Evolutionary conservation across 1,284 basidiomycete genomes (phyloP), one percentile per base, ranked within the genome.

Genomic region (Sporisorium iseilematis-ciliati): DNA sequence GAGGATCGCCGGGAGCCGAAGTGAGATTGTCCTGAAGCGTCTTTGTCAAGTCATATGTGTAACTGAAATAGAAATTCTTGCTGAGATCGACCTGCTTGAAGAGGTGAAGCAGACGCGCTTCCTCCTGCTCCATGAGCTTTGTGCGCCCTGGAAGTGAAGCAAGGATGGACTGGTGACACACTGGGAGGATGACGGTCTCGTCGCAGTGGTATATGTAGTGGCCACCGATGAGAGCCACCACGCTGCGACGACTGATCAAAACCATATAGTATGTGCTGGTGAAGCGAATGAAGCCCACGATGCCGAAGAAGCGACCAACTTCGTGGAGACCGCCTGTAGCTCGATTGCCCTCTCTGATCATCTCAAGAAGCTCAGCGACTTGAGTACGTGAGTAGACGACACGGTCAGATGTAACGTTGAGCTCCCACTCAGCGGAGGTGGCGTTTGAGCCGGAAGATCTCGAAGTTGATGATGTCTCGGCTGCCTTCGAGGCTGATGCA

Each of bases 21-120:
- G 93, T 93, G n/a, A 98, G 89, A 81, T 99, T 98, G 75, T 91
- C 90, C 86, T 99, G 97, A 0, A 99, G 88, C 0, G 94, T 95
- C 45, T 94, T 95, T 1, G 97, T 97, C 31, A 99, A 87, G 85
- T 99, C 97, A 86, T 99, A 99, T 0, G 96, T 95, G 56, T 78
- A 96, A 93, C 93, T 95, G 86, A 99, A 99, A 87, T 99, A 99
- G 85, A 99, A 99, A 87, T 99, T 98, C 87, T 99, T 98, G 52
- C 92, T 92, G 88, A 99, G 90, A 80, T 99, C 97, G 4, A 99
- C 95, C 85, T 96, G 94, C 84, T 94, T 95, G 88, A 99, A 99
- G n/a, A 93, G 90, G 69, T 91, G 92, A 86, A 97, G 90, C 41
- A 95, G 85, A 33, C 88, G 87, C 49, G 61, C 63, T 43, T 83